Base-by-base conservation (phyloP, 2,329 filamentous ascomycete genomes). In the Colletotrichum chrysophilum region DNA sequence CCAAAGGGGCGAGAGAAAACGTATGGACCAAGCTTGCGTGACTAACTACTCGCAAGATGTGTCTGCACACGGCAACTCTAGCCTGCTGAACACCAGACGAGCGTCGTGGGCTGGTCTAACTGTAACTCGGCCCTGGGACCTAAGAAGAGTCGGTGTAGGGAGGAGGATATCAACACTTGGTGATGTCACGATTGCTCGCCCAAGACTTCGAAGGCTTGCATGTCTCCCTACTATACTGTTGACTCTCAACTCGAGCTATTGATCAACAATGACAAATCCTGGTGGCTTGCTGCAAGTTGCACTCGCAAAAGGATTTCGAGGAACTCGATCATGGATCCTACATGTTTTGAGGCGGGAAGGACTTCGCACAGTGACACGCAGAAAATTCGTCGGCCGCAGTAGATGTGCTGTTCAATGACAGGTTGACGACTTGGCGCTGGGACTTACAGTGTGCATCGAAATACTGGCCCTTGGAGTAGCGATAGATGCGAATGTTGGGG, bases 361-460 rank as follows among this genome's bases (percentile, higher is more conserved):
- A 66, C 18, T 34, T 73, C 48, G 69, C 55, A 55, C 30, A n/a
- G 43, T 48, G 28, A 48, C 48, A n/a, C 16, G 74, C 58, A 68
- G 58, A n/a, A 48, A 65, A 13, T 21, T 38, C n/a, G 55, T 58
- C 56, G 13, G 21, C 70, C 14, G 30, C 34, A 43, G 70, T 43
- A 56, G 21, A 30, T 65, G 70, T 73, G 74, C 64, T 70, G 70
- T 69, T 68, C 28, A 36, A 68, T 74, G 74, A 73, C 74, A 75
- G 65, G 70, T 73, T 48, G 68, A 73, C 24, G 70, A 65, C 14
- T 36, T 67, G 56, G 58, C 43, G 48, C 18, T 60, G 56, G 66
- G 70, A 78, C 93, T 80, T 90, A 96, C 95, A 98, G 83, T 98
- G 96, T 80, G 95, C 93, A 81, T 96, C 96, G 83, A 98, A 98